phyloP scores from a whole-genome alignment of 2,329 filamentous ascomycete species.

The Botryotinia convoluta region DNA sequence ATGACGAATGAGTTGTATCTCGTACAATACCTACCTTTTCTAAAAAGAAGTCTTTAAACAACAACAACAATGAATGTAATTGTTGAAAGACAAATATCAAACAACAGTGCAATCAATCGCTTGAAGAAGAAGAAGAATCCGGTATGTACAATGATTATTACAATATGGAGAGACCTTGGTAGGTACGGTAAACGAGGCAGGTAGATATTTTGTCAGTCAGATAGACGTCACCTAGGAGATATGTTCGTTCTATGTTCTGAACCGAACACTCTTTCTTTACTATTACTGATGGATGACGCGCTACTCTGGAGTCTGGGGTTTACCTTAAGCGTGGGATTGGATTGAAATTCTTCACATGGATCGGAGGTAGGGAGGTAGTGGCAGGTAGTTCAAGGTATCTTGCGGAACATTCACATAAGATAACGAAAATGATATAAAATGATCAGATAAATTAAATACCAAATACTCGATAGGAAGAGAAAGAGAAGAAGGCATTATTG shows the following conservation, averaged over 20 bases:
- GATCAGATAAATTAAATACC: neutral
- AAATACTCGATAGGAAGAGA: neutral
- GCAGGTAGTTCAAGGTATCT: too few species aligned
- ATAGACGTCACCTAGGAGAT: neutral
- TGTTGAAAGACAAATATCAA: neutral
- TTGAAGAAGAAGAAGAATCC: neutral
- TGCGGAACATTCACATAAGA: neutral
- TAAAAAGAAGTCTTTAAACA: neutral
- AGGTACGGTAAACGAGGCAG: too few species aligned
- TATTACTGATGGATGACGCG: neutral
- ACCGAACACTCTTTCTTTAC: neutral
- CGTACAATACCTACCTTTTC: neutral
- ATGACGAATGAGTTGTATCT: neutral
- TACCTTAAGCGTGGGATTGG: neutral
- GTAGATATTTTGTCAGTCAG: neutral
- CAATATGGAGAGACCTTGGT: neutral
- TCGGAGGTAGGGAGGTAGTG: neutral
- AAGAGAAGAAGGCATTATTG: neutral
- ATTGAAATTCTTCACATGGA: neutral
- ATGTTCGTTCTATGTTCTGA: neutral
- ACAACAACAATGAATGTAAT: neutral
- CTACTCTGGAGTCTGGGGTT: neutral
- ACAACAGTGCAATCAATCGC: neutral
- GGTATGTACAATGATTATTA: neutral
- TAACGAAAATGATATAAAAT: neutral